Evolutionary conservation across 2,329 filamentous ascomycete genomes (phyloP), one percentile per base, ranked within the genome.

Genomic region (Chaetomium strumarium): DNA sequence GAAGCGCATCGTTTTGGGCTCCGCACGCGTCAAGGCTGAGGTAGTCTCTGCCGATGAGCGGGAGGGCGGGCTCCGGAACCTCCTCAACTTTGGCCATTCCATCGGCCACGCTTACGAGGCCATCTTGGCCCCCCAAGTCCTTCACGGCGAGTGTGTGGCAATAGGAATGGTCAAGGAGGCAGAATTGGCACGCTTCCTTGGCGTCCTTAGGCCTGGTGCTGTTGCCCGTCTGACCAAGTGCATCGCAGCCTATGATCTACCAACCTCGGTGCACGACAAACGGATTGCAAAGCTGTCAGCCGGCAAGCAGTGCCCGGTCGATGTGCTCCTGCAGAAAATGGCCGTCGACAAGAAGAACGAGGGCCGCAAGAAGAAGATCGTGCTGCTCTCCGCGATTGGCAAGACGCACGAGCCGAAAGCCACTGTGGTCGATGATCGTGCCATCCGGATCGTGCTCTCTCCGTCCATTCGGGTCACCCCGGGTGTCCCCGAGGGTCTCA

Each of bases 131-230:
- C 93, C 93, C 0, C 92, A 99, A 69, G 84, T 99, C 36, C 81
- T 99, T 7, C 93, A 99, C 65, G 93, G 93, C 55, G 93, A 99
- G 68, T 90, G 88, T 58, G 92, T 99, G 11, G 90, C 93, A 19
- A 95, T 99, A 61, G 93, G 93, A 24, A 99, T 99, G 93, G 88
- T 97, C 55, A 96, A 95, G 68, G 93, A 99, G 70, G 93, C 92
- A 11, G 93, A 97, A 68, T 75, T 99, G 51, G 89, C 93, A 20
- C 86, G 93, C 52, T 88, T 91, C 68, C 77, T 99, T 1, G 93
- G 93, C 38, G 79, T 95, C 16, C 74, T 99, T 30, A 85, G 86
- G 46, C 89, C 89, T 6, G 88, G 87, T 51, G 93, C 92, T 31
- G 91, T 99, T 12, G 88, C 93, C 10, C 84, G 93, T 52, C 75